A percentile compares a stretch with the other conserved stretches of the same genome.
Conservation (phyloP, 176 grass and related monocot genomes). For the Carex myosuroides region DNA sequence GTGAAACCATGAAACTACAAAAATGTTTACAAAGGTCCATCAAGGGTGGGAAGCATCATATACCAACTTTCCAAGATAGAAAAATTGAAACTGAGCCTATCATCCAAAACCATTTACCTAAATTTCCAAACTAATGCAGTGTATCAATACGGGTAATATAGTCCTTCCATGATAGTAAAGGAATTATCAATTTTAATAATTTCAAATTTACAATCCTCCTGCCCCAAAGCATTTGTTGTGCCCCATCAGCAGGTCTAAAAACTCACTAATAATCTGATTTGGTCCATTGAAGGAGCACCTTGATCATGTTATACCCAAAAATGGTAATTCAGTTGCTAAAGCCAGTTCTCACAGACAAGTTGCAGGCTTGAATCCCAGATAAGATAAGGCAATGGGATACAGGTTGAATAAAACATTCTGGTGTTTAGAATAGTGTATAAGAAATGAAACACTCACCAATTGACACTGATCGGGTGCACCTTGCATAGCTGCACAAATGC, state of each 20-base stretch:
- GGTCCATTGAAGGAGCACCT: not conserved
- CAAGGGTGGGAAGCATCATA: not conserved
- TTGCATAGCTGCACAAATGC: constrained; percentile 52
- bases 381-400: not conserved
- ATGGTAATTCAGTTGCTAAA: not conserved
- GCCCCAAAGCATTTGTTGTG: not conserved
- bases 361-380: not conserved
- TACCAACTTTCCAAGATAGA: not conserved
- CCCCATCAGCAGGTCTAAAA: not conserved
- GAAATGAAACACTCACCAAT: constrained; percentile 45
- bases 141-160: not conserved
- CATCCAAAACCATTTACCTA: not conserved
- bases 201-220: not conserved
- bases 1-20: not conserved
- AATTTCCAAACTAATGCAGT: not conserved
- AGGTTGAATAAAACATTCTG: not conserved
- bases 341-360: not conserved
- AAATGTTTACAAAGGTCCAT: not conserved
- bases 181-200: not conserved
- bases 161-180: not conserved
- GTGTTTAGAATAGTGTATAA: not conserved
- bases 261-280: not conserved
- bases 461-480: constrained; percentile 83
- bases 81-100: not conserved
- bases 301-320: not conserved